Evolutionary conservation across 1,284 basidiomycete species (phyloP).

Genomic region (Leccinum olivaceoglutinosum): DNA sequence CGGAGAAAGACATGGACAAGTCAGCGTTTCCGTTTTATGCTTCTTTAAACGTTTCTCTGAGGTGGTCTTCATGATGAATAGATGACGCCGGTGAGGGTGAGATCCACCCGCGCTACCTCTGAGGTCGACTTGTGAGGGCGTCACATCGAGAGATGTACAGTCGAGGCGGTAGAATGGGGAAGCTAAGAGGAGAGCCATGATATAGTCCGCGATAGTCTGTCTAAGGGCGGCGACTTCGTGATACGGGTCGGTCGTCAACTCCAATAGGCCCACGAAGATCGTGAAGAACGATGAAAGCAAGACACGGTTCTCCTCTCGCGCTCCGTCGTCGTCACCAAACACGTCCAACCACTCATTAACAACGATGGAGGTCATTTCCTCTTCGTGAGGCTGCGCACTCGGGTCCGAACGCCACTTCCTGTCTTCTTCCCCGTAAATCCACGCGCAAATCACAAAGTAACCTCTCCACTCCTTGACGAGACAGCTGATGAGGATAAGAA

Average conservation of each 20-base stretch:
- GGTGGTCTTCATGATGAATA: too few relatives aligned
- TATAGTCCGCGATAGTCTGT: slow-evolving; percentile 88
- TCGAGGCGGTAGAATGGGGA: slow-evolving; percentile 79
- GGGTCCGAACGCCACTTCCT: slow-evolving; percentile 45
- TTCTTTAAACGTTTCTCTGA: too few relatives aligned
- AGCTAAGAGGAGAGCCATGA: slow-evolving; percentile 84
- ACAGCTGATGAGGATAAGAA: slow-evolving; percentile 88
- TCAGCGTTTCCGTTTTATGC: too few relatives aligned
- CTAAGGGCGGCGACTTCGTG: slow-evolving; percentile 89
- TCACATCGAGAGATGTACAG: slow-evolving; percentile 52
- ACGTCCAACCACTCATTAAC: slow-evolving; percentile 74
- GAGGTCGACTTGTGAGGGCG: slow-evolving; percentile 35
- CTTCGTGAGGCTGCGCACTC: slow-evolving; percentile 42
- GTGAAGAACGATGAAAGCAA: slow-evolving; percentile 89
- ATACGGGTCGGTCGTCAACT: slow-evolving; percentile 90
- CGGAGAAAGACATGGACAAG: background rate
- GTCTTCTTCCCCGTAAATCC: slow-evolving; percentile 92
- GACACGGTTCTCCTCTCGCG: slow-evolving; percentile 77
- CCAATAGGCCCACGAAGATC: slow-evolving; percentile 85
- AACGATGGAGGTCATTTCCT: slow-evolving; percentile 63
- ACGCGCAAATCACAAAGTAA: slow-evolving; percentile 93
- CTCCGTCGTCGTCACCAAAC: slow-evolving; percentile 57
- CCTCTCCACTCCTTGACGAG: slow-evolving; percentile 95
- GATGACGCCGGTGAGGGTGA: slow-evolving; percentile 31
- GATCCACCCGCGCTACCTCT: slow-evolving; percentile 25